Base-by-base conservation (phyloP, 23 red algal species). In the Chondrus crispus region DNA sequence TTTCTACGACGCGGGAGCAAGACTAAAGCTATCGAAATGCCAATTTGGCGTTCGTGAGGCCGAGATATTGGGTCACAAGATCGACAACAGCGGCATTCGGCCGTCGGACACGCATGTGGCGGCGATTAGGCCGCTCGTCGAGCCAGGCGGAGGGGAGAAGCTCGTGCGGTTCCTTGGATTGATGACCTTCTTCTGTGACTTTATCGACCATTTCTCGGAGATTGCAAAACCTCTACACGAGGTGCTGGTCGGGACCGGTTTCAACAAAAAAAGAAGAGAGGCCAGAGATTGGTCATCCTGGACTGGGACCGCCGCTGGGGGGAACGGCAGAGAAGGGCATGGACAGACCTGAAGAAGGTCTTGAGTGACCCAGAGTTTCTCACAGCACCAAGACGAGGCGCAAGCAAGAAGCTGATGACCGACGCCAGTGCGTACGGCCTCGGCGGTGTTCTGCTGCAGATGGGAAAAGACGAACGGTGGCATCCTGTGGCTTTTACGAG, bases 1-100 rank as follows among this genome's bases (percentile, higher is more conserved):
- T 1, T 45, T 83, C 9, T 58, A 16, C 0, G 53, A 83, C 29
- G 1, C 46, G 28, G 64, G 63, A n/a, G 2, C 46, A 16, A 58
- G 30, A 19, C 28, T 88, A 41, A 88, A 88, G 13, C 62, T 88
- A 20, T 74, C 46, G 30, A 88, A 88, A n/a, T n/a, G n/a, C n/a
- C n/a, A n/a, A n/a, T n/a, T n/a, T n/a, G n/a, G n/a, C n/a, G n/a
- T n/a, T n/a, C n/a, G n/a, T n/a, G n/a, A n/a, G n/a, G n/a, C n/a
- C n/a, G n/a, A n/a, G n/a, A n/a, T n/a, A n/a, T n/a, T n/a, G n/a
- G n/a, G n/a, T n/a, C n/a, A n/a, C n/a, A n/a, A n/a, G n/a, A n/a
- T n/a, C n/a, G n/a, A n/a, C n/a, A n/a, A n/a, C n/a, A n/a, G n/a
- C n/a, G n/a, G n/a, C n/a, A n/a, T n/a, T n/a, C n/a, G n/a, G n/a